Base-by-base conservation (phyloP, 768 basidiomycete species). In the Brasilioporus rufonigricans region DNA sequence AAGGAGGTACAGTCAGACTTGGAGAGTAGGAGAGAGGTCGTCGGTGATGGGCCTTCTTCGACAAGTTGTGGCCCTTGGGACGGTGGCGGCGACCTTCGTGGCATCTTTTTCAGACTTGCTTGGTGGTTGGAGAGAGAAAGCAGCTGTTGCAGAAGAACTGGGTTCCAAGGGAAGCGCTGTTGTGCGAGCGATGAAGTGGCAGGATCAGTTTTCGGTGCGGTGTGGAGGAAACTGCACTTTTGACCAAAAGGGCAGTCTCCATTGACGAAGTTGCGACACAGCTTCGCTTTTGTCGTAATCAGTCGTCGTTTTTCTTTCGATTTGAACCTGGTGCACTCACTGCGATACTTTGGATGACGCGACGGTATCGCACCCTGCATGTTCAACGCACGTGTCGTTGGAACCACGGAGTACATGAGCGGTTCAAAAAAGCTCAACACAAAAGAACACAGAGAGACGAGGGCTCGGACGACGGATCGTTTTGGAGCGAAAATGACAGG, bases 221-320 rank as follows among this genome's bases (percentile, higher is more conserved):
- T 69, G 53, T 77, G 74, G 32, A 75, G 33, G 63, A 74, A 77
- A 33, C 63, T 74, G 64, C 76, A 77, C 33, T 63, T 65, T 21
- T 65, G 59, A 55, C 73, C 76, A 55, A 71, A 73, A 19, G 70
- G 65, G 61, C 74, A 77, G 55, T 61, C 56, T 33, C 76, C 75
- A 32, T 55, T 66, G 40, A 65, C 57, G 36, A 69, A 68, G 63
- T 74, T 70, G 39, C 74, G 67, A 60, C 75, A 76, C 40, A 71
- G 58, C 62, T 71, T 75, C 7, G 71, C 74, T 74, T 50, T 57
- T 45, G 44, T 19, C 48, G 39, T 19, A 10, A 43, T 65, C 38
- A 59, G 47, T 13, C 18, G 29, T 31, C 6, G 32, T n/a, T 29
- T 11, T 18, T 24, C 43, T 49, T 43, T 18, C 7, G 23, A 55